Evolutionary conservation across 257 asterid species (phyloP), one percentile per base, ranked within the genome.

Genomic region (Verbascum thapsus): DNA sequence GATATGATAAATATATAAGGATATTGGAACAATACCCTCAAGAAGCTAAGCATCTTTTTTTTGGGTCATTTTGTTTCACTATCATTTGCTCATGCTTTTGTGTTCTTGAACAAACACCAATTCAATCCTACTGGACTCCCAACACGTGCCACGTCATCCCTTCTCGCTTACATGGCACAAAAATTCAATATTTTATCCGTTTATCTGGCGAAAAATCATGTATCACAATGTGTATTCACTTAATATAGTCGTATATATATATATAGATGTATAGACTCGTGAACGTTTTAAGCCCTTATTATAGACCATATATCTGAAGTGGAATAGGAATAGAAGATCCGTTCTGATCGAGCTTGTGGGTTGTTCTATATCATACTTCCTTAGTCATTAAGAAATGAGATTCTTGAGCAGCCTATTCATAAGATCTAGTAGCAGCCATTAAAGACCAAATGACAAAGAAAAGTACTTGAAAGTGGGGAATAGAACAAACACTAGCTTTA

Each of bases 41-140:
- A 77, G 83, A 89, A 90, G 95, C 84, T 80, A 80, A 80, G 92
- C 88, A 87, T 85, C 87, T 90, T 78, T 81, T 71, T n/a, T n/a
- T n/a, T n/a, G n/a, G n/a, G n/a, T 62, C 69, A n/a, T 39, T 78
- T 57, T 68, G 80, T 73, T 69, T 70, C 68, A 80, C 67, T 74
- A 56, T 72, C 77, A 67, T 59, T 72, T 67, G 61, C 22, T 49
- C 64, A n/a, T 76, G 68, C 74, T 70, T 78, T 78, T 66, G 73
- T 78, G 76, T 72, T 57, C 76, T 70, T 64, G 69, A 76, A 58
- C 71, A 40, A 59, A 73, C 71, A 81, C 79, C 74, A 71, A 67
- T 42, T 56, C 65, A 58, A 69, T 64, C 69, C 19, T 53, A 50
- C 65, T 53, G 44, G 74, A 75, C 62, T 68, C 45, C 65, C 26